A percentile compares a stretch with the other conserved stretches of the same genome.
Evolutionary conservation across 257 asterid genomes (phyloP).

Genomic region (Plectranthus barbatus): DNA sequence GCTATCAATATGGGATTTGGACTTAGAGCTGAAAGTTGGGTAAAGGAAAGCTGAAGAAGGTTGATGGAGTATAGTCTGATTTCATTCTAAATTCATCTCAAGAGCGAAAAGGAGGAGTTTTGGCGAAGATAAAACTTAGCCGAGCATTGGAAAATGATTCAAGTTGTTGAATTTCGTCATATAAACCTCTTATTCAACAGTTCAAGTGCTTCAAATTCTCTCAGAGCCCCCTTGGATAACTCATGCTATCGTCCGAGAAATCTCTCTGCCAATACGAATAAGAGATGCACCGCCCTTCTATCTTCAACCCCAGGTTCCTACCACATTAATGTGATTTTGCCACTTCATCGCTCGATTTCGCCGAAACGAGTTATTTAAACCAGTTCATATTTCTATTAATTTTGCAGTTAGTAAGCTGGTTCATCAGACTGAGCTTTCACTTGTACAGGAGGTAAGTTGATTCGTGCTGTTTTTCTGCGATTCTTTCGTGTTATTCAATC

Average conservation of each 20-base stretch:
- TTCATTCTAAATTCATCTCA: neutral
- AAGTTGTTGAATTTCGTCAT: constrained; percentile 19
- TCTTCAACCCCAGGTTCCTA: constrained; percentile 34
- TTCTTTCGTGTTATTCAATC: neutral
- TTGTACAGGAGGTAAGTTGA: constrained; percentile 26
- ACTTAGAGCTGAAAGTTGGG: no score
- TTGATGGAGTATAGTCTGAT: neutral
- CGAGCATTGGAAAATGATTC: constrained; percentile 34
- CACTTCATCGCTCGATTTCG: neutral
- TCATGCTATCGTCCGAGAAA: constrained; percentile 15
- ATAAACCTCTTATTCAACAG: constrained; percentile 12
- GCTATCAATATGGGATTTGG: no score
- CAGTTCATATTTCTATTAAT: neutral
- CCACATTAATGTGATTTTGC: neutral
- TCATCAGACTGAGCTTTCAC: constrained; percentile 22
- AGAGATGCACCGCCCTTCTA: constrained; percentile 14
- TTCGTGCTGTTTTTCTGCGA: neutral
- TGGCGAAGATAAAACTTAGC: neutral
- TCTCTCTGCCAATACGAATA: neutral
- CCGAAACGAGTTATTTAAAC: neutral
- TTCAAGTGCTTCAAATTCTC: constrained; percentile 6
- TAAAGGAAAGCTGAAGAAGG: no score
- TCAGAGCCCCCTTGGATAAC: constrained; percentile 4
- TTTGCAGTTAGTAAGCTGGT: constrained; percentile 32
- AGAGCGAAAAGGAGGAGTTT: neutral